These are phyloP conservation scores for Phylloporus arenicola DNA, from an alignment of 768 basidiomycete genomes.

Conservation along the genomic window DNA sequence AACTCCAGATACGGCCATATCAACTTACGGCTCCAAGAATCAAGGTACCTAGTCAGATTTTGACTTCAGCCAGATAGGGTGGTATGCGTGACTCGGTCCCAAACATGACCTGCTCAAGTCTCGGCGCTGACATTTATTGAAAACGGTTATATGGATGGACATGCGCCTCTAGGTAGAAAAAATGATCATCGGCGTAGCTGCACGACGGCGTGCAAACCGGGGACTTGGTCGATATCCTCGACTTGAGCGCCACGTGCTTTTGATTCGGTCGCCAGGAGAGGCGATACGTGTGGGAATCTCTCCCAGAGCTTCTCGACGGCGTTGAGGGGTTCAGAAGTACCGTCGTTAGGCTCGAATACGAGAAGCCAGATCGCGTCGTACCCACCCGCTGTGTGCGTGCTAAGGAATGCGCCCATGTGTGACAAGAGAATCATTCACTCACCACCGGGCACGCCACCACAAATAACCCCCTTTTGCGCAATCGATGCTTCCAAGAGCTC, in stretches of 20 bases:
- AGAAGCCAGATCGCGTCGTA: slow-evolving; percentile 97
- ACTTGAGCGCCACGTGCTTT: slow-evolving; percentile 57
- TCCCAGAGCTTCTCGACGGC: slow-evolving; percentile 69
- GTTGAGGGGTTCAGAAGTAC: slow-evolving; percentile 46
- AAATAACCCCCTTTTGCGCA: slow-evolving; percentile 76
- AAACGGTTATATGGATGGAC: slow-evolving; percentile 5
- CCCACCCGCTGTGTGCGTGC: slow-evolving; percentile 68
- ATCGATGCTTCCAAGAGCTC: slow-evolving; percentile 73
- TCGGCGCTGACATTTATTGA: too few species aligned
- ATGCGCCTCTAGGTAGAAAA: not conserved
- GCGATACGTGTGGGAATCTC: slow-evolving; percentile 58
- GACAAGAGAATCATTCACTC: slow-evolving; percentile 22
- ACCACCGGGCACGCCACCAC: slow-evolving; percentile 97
- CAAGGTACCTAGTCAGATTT: too few species aligned
- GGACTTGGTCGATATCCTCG: slow-evolving; percentile 53
- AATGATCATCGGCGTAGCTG: slow-evolving; percentile 14
- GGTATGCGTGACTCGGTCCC: too few species aligned
- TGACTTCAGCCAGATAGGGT: too few species aligned
- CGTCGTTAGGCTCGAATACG: slow-evolving; percentile 55
- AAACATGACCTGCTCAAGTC: too few species aligned
- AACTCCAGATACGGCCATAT: too few species aligned
- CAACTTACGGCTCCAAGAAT: too few species aligned
- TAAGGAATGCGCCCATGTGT: not conserved
- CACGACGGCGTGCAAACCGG: slow-evolving; percentile 46
- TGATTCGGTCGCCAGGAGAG: slow-evolving; percentile 68